Base-by-base conservation (phyloP, 2,329 filamentous ascomycete species). In the Parascedosporium putredinis region DNA sequence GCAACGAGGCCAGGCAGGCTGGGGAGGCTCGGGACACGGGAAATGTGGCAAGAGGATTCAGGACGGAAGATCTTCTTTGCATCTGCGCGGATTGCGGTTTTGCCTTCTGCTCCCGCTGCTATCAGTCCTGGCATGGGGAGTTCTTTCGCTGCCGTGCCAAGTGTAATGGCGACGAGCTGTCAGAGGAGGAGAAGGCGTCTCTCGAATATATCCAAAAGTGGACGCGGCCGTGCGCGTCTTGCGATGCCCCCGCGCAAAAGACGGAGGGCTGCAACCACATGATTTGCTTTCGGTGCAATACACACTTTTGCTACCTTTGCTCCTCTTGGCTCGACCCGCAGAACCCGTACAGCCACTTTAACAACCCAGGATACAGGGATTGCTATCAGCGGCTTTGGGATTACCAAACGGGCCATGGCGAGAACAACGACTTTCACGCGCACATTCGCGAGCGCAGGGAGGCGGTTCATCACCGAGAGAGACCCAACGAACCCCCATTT, bases 201-300 rank as follows among this genome's bases (percentile, higher is more conserved):
- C 74, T 93, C 55, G 86, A 93, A 51, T 98, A 95, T 62, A 74
- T 98, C 57, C 74, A 79, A 45, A 68, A 80, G 54, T 83, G 95
- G 67, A 94, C 90, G 0, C 88, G 88, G 9, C 82, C 86, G 1
- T 98, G 93, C 61, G 90, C 93, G 9, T 91, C 88, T 3, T 98
- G 93, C 67, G 80, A 75, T 25, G 83, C 85, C 1, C 88, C 88
- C 0, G 84, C 84, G 20, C 88, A 95, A 63, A 98, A 98, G 72
- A 88, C 85, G 1, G 82, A 87, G 60, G 93, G 93, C 34, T 98
- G 93, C 73, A 96, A 96, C 65, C 90, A 96, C 66, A 97, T 97
- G 89, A 86, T 84, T 46, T 96, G 91, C 67, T 88, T 84, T 64
- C 83, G 87, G 55, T 98, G 93, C 70, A 75, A 84, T 47, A 86